Percentiles rank a stretch among this genome's conserved stretches.
Conservation (phyloP, 2,329 filamentous ascomycete genomes). For the Calycina herbarum region DNA sequence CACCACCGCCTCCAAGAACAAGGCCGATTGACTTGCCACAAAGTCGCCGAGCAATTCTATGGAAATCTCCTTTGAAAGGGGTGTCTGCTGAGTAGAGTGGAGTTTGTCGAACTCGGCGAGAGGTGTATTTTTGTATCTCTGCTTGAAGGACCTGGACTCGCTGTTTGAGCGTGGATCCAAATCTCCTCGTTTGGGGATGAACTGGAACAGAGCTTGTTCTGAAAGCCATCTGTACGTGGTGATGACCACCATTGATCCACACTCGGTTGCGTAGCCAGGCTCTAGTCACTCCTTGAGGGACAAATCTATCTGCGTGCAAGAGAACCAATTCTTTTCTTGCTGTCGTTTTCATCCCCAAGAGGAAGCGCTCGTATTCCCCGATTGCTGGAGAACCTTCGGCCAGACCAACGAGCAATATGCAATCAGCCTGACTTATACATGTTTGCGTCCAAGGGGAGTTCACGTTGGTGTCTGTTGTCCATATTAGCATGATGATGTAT, state of each 20-base stretch:
- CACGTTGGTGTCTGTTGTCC: slow-evolving; percentile 76
- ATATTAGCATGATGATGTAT: slow-evolving; percentile 11
- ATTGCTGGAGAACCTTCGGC: slow-evolving; percentile 88
- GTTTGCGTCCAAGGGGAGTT: slow-evolving; percentile 98
- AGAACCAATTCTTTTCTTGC: slow-evolving; percentile 90
- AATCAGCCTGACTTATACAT: slow-evolving; percentile 95
- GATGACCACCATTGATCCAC: slow-evolving; percentile 98
- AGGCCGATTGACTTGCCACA: slow-evolving; percentile 94
- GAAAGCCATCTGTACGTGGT: slow-evolving; percentile 95
- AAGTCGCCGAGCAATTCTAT: slow-evolving; percentile 82
- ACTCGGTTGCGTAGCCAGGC: slow-evolving; percentile 89
- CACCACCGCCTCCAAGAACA: slow-evolving; percentile 90
- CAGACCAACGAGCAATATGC: slow-evolving; percentile 87
- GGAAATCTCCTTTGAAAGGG: slow-evolving; percentile 94
- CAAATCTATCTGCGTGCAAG: slow-evolving; percentile 86
- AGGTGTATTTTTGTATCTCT: slow-evolving; percentile 98
- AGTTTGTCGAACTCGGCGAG: slow-evolving; percentile 82
- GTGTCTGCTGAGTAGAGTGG: slow-evolving; percentile 89
- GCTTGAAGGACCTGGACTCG: slow-evolving; percentile 92
- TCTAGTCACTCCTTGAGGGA: slow-evolving; percentile 77
- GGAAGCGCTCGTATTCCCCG: slow-evolving; percentile 94
- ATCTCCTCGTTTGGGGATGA: slow-evolving; percentile 71
- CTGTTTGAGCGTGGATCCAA: slow-evolving; percentile 85
- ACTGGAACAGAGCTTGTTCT: slow-evolving; percentile 73
- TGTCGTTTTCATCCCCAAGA: slow-evolving; percentile 96